Base-by-base conservation (phyloP, 345 rosid genomes). In the Moringa oleifera region DNA sequence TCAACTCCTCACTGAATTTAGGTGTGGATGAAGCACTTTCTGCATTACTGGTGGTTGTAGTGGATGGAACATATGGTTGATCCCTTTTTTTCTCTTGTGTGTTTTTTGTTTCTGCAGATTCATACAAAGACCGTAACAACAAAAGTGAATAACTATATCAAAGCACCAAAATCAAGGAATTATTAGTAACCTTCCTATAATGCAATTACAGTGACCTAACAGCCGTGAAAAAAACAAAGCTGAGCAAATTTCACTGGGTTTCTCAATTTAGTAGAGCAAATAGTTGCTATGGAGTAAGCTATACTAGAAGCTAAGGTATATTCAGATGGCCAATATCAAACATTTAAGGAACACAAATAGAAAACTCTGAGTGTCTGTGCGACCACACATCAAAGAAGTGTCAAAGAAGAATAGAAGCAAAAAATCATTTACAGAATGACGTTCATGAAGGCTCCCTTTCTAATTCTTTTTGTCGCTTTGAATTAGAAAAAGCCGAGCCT, bases 21-120 rank as follows among this genome's bases (percentile, higher is more conserved):
- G 92, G 89, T 2, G 86, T 88, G 19, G 88, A 74, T 4, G 90
- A 69, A 60, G 77, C 72, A 47, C 82, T 84, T 68, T 76, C 88
- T 15, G 71, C 83, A 71, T 66, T 67, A 64, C 82, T 81, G 22
- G 68, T 67, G 5, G 79, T 76, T 41, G 85, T 72, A 31, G 82
- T 70, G 18, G 77, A 76, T 37, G 77, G 79, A 58, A 73, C 82
- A 67, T 71, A 68, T 11, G 81, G 79, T 37, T 72, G 75, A 57
- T 75, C 81, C 62, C 71, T 72, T 25, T 25, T 56, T 55, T 75
- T 77, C 59, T 72, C 82, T 28, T 62, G 73, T 28, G 78, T 56
- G 19, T 59, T 31, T 64, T 79, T 81, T 65, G 79, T 65, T 25
- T 79, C 89, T 7, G 64, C 87, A 76, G 76, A 51, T 61, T 41